Conservation (phyloP, 163 green algal species). For the Volvox carteri region DNA sequence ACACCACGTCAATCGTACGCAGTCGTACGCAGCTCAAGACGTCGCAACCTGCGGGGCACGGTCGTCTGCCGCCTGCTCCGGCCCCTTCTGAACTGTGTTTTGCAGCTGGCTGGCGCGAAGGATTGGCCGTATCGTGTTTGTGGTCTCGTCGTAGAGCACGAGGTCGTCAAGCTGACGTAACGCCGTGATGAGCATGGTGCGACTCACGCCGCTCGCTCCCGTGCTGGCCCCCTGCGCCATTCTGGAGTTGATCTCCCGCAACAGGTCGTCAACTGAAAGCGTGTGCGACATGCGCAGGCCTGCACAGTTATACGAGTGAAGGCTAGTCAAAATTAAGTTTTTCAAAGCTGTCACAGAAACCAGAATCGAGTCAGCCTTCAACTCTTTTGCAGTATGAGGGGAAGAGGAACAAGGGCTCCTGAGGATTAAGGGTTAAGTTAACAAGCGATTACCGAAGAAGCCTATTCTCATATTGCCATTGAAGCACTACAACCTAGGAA, state of each 20-base stretch:
- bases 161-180: constrained; percentile 45
- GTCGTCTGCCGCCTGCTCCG: neutral
- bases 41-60: neutral
- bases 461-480: too few species aligned
- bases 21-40: neutral
- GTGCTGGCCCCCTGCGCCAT: neutral
- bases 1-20: too few species aligned
- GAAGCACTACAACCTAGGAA: too few species aligned
- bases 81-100: neutral
- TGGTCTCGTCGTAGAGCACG: constrained; percentile 35
- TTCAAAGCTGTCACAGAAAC: too few species aligned
- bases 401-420: too few species aligned
- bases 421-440: too few species aligned
- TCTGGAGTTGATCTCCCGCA: constrained; percentile 47
- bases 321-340: too few species aligned
- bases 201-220: constrained; percentile 7
- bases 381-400: too few species aligned
- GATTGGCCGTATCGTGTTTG: constrained; percentile 39
- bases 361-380: too few species aligned
- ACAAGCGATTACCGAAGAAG: too few species aligned
- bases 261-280: constrained; percentile 42
- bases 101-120: neutral
- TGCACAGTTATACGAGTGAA: too few species aligned
- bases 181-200: constrained; percentile 37
- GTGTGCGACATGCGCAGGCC: constrained; percentile 31